Evolutionary conservation across 2,329 filamentous ascomycete genomes (phyloP), one percentile per base, ranked within the genome.

Genomic region (Podosphaera fusca): DNA sequence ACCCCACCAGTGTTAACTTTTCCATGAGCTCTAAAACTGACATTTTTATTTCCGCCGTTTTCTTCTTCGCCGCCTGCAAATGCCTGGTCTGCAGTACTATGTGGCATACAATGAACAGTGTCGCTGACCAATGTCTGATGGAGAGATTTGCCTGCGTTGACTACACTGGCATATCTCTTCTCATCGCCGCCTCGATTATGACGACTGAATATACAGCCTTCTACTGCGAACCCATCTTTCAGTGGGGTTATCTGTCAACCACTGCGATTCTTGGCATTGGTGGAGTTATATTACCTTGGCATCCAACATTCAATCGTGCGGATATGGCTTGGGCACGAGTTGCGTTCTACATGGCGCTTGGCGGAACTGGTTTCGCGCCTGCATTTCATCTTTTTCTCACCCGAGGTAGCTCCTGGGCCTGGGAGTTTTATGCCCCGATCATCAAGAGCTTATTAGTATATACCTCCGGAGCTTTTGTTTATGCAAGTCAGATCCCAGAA

Each of bases 61-160:
- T 98, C 76, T 95, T 98, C 73, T 86, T 94, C 66, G 92, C 90
- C 53, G 92, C 92, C 51, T 88, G 83, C 74, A 88, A 96, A 70
- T 96, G 90, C 66, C 79, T 98, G 57, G 81, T 90, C 67, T 98
- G 92, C 80, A 94, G 85, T 60, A 90, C 84, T 61, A 81, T 96
- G 67, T 98, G 92, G 92, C 92, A 98, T 72, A 95, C 92, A 33
- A 96, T 98, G 88, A 95, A 90, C 72, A 87, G 87, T 64, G 94
- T 96, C 57, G 88, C 90, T 21, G 86, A 94, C 63, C 82, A 94
- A 65, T 80, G 81, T 29, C 79, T 94, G 47, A 84, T 98, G 71
- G 92, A 94, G 68, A 84, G 88, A 60, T 96, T 98, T 66, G 92
- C 92, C 21, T 98, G 92, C 69, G 88, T 98, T 59, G 92, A 98